Evolutionary conservation across 768 basidiomycete species (phyloP), one percentile per base, ranked within the genome.

Genomic region (Crepidotus variabilis): DNA sequence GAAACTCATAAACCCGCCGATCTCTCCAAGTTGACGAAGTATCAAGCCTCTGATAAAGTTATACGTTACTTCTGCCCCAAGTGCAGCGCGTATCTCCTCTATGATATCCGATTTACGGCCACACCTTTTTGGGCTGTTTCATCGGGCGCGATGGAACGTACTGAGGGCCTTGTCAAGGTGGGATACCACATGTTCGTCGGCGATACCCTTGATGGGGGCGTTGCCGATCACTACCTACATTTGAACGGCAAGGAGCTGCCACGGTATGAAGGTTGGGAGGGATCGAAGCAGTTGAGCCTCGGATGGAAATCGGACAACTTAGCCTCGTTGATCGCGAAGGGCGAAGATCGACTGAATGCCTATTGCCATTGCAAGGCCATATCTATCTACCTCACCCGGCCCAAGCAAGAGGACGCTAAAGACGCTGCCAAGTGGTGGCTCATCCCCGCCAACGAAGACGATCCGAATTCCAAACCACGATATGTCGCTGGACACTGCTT

Each of bases 381-480:
- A 13, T 50, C 53, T 16, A 48, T 65, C 39, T 50, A 59, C 33
- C 55, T 61, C 2, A 59, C 57, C 18, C 54, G 60, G 6, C 47
- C 57, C 11, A 36, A 50, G 13, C 46, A 69, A 46, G 66, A 69
- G 24, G 58, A 59, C 43, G 47, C 33, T 33, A 61, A 52, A 36
- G 57, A 59, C 23, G 39, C 55, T n/a, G 20, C 67, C 34, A 65
- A 69, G 23, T 69, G 62, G 61, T 69, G 68, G 68, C 58, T 68
- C 3, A 58, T 65, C 23, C 67, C 68, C 2, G 46, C 48, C 7
- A 52, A 55, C 33, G 39, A 53, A 14, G 24, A 46, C 28, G 32
- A 60, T 55, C 22, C 56, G 0, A 23, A 46, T 24, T 46, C 56
- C 14, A 57, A 60, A 11, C 54, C 50, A 18, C 57, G 56, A 18